A percentile compares a stretch with the other conserved stretches of the same genome.
phyloP scores from a whole-genome alignment of 768 basidiomycete genomes.

The Pholiota molesta region DNA sequence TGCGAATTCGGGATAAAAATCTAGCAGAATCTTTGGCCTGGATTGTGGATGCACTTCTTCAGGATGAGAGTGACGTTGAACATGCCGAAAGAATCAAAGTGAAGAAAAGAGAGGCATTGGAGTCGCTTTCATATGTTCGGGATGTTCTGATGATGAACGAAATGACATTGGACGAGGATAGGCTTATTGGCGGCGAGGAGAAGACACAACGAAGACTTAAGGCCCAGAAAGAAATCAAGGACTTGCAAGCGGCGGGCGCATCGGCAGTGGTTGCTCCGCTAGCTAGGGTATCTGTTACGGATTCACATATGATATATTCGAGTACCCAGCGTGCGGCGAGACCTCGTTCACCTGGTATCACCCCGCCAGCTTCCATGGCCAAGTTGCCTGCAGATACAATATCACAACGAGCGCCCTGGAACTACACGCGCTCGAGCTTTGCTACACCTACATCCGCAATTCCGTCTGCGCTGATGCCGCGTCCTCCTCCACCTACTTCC shows the following conservation, averaged over 20 bases:
- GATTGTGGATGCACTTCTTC: slow-evolving; percentile 73
- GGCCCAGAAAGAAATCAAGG: slow-evolving; percentile 28
- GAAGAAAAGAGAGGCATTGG: slow-evolving; percentile 66
- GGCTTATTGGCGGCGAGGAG: slow-evolving; percentile 61
- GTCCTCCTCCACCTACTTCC: slow-evolving; percentile 54
- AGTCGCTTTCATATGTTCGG: slow-evolving; percentile 76
- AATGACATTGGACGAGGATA: slow-evolving; percentile 63
- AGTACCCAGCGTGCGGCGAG: slow-evolving; percentile 21
- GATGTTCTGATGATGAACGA: slow-evolving; percentile 66
- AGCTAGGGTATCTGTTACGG: slow-evolving; percentile 40
- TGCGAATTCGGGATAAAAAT: slow-evolving; percentile 60
- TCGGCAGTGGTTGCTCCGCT: slow-evolving; percentile 33
- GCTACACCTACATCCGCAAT: slow-evolving; percentile 30
- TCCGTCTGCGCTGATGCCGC: slow-evolving; percentile 48
- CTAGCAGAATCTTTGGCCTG: slow-evolving; percentile 73
- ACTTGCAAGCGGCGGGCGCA: slow-evolving; percentile 20
- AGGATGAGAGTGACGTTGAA: slow-evolving; percentile 49
- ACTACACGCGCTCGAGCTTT: slow-evolving; percentile 57
- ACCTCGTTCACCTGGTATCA: slow-evolving; percentile 19
- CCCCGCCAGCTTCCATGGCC: slow-evolving; percentile 18
- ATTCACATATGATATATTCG: slow-evolving; percentile 35
- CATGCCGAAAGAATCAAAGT: slow-evolving; percentile 42
- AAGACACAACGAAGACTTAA: slow-evolving; percentile 38
- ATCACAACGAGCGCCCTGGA: slow-evolving; percentile 51
- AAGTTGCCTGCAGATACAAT: slow-evolving; percentile 12